Base-by-base conservation (phyloP, 495 filamentous ascomycete genomes). In the Hyaloscypha hepaticicola region DNA sequence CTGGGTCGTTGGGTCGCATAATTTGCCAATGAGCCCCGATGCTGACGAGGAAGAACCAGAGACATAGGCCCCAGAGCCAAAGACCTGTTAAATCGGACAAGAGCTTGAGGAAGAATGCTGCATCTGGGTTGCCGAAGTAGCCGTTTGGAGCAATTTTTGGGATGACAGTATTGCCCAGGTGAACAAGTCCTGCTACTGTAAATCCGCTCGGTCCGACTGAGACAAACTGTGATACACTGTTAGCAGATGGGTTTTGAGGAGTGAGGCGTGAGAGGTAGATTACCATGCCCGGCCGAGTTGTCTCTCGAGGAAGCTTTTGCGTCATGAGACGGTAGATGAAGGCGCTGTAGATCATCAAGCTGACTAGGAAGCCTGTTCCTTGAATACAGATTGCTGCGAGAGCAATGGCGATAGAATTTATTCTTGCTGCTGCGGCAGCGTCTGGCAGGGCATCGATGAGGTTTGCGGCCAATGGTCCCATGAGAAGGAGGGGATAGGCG, bases 241-340 rank as follows among this genome's bases (percentile, higher is more conserved):
- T 58, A 55, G 31, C 16, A 58, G 24, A 41, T 24, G 12, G 41
- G 6, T 16, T 26, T 22, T 22, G 22, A 25, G 24, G 21, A 28
- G 31, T 7, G 31, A 33, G 31, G 31, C 31, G 31, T 33, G 31
- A 7, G 31, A 33, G 31, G 31, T 7, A 45, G 14, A 38, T 50
- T 66, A 79, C 77, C 83, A 95, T 91, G 55, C 89, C 91, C 0
- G 92, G 92, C 16, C 92, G 83, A 41, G 90, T 81, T 56, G 80
- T 85, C 72, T 92, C 91, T 63, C 83, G 82, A 5, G 92, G 92
- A 0, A 96, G 82, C 73, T 96, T 96, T 69, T 95, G 90, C 0
- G 92, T 94, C 92, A 96, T 96, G 49, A 96, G 81, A 41, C 92
- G 84, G 72, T 95, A 95, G 41, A 96, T 84, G 70, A 92, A 96